These are phyloP conservation scores for Schizochytrium sp. DNA, from an alignment of 108 stramenopile genomes.

Conservation along the genomic window DNA sequence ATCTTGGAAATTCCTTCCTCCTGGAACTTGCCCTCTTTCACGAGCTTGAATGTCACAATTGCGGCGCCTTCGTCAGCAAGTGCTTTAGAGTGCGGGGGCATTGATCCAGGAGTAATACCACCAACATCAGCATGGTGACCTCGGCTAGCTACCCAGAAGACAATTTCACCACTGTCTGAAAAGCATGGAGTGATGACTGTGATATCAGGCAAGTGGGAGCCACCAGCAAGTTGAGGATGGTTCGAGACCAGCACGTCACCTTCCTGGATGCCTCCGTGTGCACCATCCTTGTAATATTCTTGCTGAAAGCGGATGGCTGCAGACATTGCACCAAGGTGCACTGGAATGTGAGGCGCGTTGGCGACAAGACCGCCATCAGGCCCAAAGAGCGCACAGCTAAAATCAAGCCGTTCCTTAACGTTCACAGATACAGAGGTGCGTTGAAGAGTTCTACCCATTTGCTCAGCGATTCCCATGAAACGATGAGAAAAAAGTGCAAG, in stretches of 20 bases:
- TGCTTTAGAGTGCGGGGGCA: constrained; percentile 89
- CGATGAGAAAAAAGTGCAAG: constrained; percentile 92
- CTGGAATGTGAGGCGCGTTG: constrained; percentile 98
- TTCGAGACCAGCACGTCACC: constrained; percentile 97
- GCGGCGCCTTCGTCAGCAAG: constrained; percentile 96
- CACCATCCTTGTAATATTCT: constrained; percentile 83
- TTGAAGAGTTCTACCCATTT: constrained; percentile 97
- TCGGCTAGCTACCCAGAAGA: constrained; percentile 94
- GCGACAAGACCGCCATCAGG: constrained; percentile 94
- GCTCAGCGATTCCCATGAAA: constrained; percentile 99
- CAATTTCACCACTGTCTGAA: constrained; percentile 69
- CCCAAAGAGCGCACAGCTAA: constrained; percentile 96
- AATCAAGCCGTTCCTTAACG: constrained; percentile 98
- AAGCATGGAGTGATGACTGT: constrained; percentile 99
- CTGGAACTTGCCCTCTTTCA: constrained; percentile 89
- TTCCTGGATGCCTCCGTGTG: constrained; percentile 84
- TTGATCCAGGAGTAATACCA: constrained; percentile 85
- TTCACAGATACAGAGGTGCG: constrained; percentile 91
- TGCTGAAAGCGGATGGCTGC: constrained; percentile 92
- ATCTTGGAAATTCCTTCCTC: constrained; percentile 93
- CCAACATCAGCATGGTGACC: constrained; percentile 98
- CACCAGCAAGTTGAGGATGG: constrained; percentile 96
- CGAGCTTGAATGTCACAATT: constrained; percentile 97
- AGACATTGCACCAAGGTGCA: constrained; percentile 98
- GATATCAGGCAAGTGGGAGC: constrained; percentile 91